Base-by-base conservation (phyloP, 2,329 filamentous ascomycete genomes). In the Dryadomyces quercus-mongolicae region DNA sequence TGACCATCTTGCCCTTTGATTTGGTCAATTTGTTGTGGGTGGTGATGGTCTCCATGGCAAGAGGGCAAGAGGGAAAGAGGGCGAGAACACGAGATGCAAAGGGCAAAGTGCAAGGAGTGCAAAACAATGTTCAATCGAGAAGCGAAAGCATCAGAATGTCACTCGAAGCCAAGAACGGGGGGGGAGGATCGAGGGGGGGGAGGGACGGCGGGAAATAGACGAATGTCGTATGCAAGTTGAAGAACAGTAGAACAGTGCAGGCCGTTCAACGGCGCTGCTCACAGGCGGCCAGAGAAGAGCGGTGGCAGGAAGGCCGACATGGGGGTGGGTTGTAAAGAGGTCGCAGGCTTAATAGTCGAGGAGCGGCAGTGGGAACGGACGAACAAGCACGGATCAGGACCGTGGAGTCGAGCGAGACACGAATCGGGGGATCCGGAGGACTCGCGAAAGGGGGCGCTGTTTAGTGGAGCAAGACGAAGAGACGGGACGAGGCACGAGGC, bases 1-100 rank as follows among this genome's bases (percentile, higher is more conserved):
- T 83, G 59, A 81, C 76, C 56, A 71, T 70, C 60, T 74, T 74
- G 53, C 67, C 66, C 60, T 71, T 70, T 51, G 71, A 62, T 64
- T 80, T 80, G 62, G 70, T 67, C 56, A 69, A 66, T 61, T 70
- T 74, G 58, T 63, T 63, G 54, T 66, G 38, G 10, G 52, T n/a
- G 48, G 60, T 58, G 49, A 60, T 57, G 49, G 61, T 62, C 49
- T 61, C 65, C 54, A 51, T 49, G 63, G 60, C 46, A 67, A 36
- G 20, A 2, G 16, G 42, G n/a, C 5, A 59, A 25, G 62, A 64
- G 3, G 8, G 15, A 2, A 40, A 40, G 36, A 16, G 3, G 36
- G 4, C 7, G 10, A 12, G 36, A 9, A 9, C 36, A 40, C n/a
- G n/a, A 12, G 36, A 40, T 13, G 36, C 36, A 40, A 7, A 13